Base-by-base conservation (phyloP, 257 asterid genomes). In the Solanum acaule region DNA sequence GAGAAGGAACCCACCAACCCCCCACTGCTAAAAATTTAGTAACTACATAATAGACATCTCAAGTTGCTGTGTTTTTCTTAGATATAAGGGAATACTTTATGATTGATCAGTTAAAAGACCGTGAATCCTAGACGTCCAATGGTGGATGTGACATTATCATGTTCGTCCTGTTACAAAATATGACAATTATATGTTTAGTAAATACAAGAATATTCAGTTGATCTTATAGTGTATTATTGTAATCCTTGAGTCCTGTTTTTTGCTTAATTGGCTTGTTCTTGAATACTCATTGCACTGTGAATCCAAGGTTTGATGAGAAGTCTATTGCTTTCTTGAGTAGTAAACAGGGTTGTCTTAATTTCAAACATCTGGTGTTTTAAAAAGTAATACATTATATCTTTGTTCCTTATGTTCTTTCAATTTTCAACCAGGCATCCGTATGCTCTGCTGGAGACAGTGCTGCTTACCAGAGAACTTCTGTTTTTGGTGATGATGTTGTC, bases 361-460 rank as follows among this genome's bases (percentile, higher is more conserved):
- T 79, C 85, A 44, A 77, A 44, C 40, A 44, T 44, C 67, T 27
- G 67, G 27, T 27, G 6, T 42, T 4, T 33, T 79, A 25, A 25
- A 78, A 44, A 44, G 27, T 18, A 16, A 44, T 2, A 5, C 34
- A 14, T 81, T 81, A 4, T 46, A 44, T 23, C 27, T 29, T 29
- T 46, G 40, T 46, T 29, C 38, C 84, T 63, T 65, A 83, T 37
- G 37, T 49, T 46, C 84, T 88, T 75, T 87, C 67, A 27, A 40
- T 67, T 90, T 83, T 88, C 88, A 56, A 40, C 61, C 95, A 97
- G 99, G 98, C 99, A 15, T 95, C 98, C 75, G 86, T 90, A 29
- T 97, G 99, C 90, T 87, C 94, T 38, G 98, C 99, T 59, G 99
- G 99, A 78, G 98, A 97, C 83, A 94, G 98, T 93, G 98, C 99